Evolutionary conservation across 129 eudicot genomes (phyloP).

Genomic region (Kitagawia praeruptora): DNA sequence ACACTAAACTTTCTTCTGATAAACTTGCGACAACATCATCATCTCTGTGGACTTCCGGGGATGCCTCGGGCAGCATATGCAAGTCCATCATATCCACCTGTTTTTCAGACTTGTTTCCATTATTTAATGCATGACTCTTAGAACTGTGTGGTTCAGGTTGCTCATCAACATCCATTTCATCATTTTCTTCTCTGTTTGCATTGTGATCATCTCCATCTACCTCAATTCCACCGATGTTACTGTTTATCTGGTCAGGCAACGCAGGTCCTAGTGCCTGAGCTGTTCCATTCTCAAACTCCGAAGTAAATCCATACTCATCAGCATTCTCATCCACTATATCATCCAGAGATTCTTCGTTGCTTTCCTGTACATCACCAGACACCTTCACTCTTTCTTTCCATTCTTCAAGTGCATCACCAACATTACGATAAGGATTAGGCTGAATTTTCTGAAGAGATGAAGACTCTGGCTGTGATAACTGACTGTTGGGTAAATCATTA

Average conservation of each 20-base stretch:
- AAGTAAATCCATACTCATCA: slow-evolving; percentile 74
- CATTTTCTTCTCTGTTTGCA: slow-evolving; percentile 23
- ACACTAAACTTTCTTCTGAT: slow-evolving; percentile 39
- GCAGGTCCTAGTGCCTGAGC: slow-evolving; percentile 94
- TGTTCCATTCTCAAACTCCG: slow-evolving; percentile 67
- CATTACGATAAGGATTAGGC: slow-evolving; percentile 79
- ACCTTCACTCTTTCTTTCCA: slow-evolving; percentile 98
- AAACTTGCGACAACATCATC: slow-evolving; percentile 13
- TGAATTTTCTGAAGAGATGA: slow-evolving; percentile 40
- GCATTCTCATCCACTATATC: slow-evolving; percentile 52
- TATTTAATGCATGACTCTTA: slow-evolving; percentile 23
- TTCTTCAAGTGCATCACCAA: slow-evolving; percentile 87
- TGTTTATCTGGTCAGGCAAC: slow-evolving; percentile 57
- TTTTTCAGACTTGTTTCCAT: slow-evolving; percentile 17
- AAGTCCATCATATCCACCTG: slow-evolving; percentile 20
- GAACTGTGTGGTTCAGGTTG: slow-evolving; percentile 21
- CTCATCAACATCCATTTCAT: slow-evolving; percentile 44
- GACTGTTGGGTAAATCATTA: slow-evolving; percentile 34
- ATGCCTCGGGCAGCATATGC: slow-evolving; percentile 29
- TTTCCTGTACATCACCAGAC: slow-evolving; percentile 50
- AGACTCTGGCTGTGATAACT: slow-evolving; percentile 40
- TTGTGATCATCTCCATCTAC: slow-evolving; percentile 37
- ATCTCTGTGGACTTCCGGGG: slow-evolving; percentile 21
- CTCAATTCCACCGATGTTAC: slow-evolving; percentile 34
- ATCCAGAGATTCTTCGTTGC: slow-evolving; percentile 27